Conservation (phyloP, 257 asterid species). For the Ocimum tenuiflorum region DNA sequence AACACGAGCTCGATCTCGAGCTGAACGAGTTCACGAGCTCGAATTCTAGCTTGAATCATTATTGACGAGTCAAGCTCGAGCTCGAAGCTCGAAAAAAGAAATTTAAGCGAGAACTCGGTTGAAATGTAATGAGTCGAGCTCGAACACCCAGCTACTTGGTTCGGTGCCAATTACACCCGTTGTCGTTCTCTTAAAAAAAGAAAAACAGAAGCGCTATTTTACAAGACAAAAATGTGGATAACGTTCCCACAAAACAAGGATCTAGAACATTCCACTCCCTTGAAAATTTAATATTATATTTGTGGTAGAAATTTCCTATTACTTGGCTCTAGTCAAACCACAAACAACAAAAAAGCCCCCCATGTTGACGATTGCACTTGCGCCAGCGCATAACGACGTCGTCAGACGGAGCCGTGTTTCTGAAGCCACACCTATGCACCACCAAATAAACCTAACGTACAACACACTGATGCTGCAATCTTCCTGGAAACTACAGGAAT, state of each 20-base stretch:
- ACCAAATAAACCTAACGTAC: background rate
- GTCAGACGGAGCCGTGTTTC: background rate
- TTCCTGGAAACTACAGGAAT: background rate
- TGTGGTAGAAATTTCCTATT: slow-evolving; percentile 11
- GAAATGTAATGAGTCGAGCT: too few relatives aligned
- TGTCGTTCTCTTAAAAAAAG: too few relatives aligned
- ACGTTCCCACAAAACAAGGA: background rate
- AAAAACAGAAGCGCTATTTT: too few relatives aligned
- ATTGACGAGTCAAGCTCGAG: too few relatives aligned
- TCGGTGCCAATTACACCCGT: too few relatives aligned
- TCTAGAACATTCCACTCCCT: slow-evolving; percentile 25
- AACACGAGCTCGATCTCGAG: too few relatives aligned
- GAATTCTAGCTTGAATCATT: too few relatives aligned
- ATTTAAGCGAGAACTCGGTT: too few relatives aligned
- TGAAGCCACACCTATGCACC: slow-evolving; percentile 2
- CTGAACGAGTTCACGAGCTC: too few relatives aligned
- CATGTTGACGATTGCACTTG: slow-evolving; percentile 24
- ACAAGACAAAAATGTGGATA: background rate
- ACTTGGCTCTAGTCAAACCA: slow-evolving; percentile 28
- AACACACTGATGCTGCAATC: background rate
- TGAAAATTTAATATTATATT: background rate
- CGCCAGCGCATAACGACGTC: slow-evolving; percentile 7
- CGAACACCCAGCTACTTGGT: too few relatives aligned
- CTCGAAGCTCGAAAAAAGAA: too few relatives aligned
- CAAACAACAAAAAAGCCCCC: background rate